Conservation (phyloP, 2,329 filamentous ascomycete genomes). For the Aureobasidium mangrovei region DNA sequence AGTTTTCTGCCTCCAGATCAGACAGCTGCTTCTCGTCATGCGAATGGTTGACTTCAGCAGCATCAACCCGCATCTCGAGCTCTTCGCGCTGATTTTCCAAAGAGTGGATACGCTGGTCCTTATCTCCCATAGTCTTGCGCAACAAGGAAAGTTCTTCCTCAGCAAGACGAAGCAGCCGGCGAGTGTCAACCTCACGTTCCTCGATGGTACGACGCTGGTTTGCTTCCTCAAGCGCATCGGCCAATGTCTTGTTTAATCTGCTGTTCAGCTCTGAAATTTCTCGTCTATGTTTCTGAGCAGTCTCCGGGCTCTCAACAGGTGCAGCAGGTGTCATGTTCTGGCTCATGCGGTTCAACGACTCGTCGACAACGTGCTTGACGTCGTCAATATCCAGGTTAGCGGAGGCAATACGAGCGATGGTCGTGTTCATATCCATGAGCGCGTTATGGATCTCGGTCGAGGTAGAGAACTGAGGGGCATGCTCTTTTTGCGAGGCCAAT, state of each 20-base stretch:
- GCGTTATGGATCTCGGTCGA: constrained; percentile 37
- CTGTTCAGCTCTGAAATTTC: constrained; percentile 24
- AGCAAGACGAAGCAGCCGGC: constrained; percentile 38
- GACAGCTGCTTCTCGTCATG: constrained; percentile 18
- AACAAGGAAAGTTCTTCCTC: constrained; percentile 42
- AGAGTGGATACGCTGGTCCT: constrained; percentile 33
- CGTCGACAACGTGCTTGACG: constrained; percentile 29
- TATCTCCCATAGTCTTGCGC: constrained; percentile 34
- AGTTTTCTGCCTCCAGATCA: constrained; percentile 49
- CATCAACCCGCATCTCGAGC: constrained; percentile 31
- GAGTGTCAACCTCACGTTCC: constrained; percentile 35
- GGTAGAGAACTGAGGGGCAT: background rate
- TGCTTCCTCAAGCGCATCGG: constrained; percentile 31
- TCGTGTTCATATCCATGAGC: constrained; percentile 40
- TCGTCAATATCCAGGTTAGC: constrained; percentile 39
- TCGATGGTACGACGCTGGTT: constrained; percentile 36
- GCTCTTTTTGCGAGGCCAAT: constrained; percentile 38
- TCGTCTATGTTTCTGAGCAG: constrained; percentile 21
- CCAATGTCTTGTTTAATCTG: constrained; percentile 27
- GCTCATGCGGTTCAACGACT: constrained; percentile 24
- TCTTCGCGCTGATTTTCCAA: constrained; percentile 36
- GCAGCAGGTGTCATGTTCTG: constrained; percentile 22
- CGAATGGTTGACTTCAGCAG: constrained; percentile 25
- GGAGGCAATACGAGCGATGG: constrained; percentile 38
- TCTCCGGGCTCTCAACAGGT: constrained; percentile 22